Evolutionary conservation across 176 grass and related monocot genomes (phyloP).

Genomic region (Neostapfia colusana): DNA sequence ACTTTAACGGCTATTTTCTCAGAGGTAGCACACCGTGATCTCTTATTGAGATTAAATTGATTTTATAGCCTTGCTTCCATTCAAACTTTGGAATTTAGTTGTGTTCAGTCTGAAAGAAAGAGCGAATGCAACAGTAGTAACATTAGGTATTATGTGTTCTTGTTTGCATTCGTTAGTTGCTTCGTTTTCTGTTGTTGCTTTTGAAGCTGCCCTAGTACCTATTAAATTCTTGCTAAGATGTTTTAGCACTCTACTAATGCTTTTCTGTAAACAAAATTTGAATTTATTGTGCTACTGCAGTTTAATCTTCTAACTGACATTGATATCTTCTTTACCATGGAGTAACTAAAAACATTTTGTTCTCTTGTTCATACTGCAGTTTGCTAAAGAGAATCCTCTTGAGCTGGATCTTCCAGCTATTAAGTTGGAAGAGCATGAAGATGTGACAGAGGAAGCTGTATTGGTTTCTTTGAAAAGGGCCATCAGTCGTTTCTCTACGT

Average conservation of each 20-base stretch:
- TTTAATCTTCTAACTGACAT: neutral
- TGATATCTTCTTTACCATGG: conserved; percentile 1
- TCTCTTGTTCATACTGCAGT: conserved; percentile 52
- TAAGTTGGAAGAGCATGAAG: conserved; percentile 68
- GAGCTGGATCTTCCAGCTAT: conserved; percentile 56
- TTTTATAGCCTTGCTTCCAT: too few relatives aligned
- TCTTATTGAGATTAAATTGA: too few relatives aligned
- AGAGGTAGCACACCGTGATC: too few relatives aligned
- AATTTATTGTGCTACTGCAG: neutral
- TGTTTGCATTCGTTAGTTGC: too few relatives aligned
- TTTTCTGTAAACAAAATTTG: neutral
- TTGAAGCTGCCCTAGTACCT: neutral
- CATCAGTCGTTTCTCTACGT: conserved; percentile 57
- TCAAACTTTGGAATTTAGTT: too few relatives aligned
- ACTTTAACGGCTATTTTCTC: too few relatives aligned
- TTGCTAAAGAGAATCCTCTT: conserved; percentile 67
- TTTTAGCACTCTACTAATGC: neutral
- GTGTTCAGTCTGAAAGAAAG: too few relatives aligned
- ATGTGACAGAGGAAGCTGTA: conserved; percentile 69
- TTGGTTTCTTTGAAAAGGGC: conserved; percentile 57
- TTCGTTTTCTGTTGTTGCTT: neutral
- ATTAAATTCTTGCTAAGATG: neutral
- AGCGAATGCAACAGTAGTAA: too few relatives aligned
- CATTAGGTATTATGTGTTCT: too few relatives aligned
- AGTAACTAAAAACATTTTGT: neutral